A percentile compares a stretch with the other conserved stretches of the same genome.
These are phyloP conservation scores for Dactylellina cionopaga DNA, from an alignment of 2,329 filamentous ascomycete species.

Conservation along the genomic window DNA sequence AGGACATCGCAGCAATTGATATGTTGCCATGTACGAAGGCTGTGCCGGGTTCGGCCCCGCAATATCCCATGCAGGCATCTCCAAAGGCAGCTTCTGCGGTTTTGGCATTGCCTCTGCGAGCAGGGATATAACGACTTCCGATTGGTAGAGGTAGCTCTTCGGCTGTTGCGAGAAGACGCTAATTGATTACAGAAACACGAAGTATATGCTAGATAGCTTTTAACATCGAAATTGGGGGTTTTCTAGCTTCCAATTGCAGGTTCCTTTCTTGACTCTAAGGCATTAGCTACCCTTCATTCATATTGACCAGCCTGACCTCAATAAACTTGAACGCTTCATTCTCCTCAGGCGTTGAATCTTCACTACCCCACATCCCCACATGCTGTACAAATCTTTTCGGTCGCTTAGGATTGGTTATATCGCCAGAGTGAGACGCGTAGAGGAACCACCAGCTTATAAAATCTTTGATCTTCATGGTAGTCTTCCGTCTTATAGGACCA, in stretches of 20 bases:
- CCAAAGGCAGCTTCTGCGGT: neutral
- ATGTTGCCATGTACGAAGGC: too few species aligned
- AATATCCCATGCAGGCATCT: neutral
- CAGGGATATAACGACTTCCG: too few species aligned
- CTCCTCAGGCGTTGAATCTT: neutral
- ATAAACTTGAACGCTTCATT: conserved; percentile 11
- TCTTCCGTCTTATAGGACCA: neutral
- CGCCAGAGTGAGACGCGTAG: too few species aligned
- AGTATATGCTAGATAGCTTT: conserved; percentile 10
- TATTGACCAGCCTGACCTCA: conserved; percentile 2
- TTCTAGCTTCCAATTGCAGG: conserved; percentile 7
- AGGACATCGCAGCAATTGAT: too few species aligned
- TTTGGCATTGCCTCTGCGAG: neutral
- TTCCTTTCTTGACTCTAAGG: neutral
- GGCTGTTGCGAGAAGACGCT: too few species aligned
- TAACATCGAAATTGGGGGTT: neutral
- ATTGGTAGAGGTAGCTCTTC: too few species aligned
- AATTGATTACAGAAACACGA: too few species aligned
- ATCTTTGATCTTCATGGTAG: conserved; percentile 18
- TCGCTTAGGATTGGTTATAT: too few species aligned
- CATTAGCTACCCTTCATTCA: too few species aligned
- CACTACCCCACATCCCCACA: conserved; percentile 16
- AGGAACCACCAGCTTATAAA: conserved; percentile 21
- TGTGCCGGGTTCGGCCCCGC: neutral
- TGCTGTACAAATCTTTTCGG: conserved; percentile 15